A percentile compares a stretch with the other conserved stretches of the same genome.
Conservation (phyloP, 345 rosid genomes). For the Zanthoxylum bungeanum region DNA sequence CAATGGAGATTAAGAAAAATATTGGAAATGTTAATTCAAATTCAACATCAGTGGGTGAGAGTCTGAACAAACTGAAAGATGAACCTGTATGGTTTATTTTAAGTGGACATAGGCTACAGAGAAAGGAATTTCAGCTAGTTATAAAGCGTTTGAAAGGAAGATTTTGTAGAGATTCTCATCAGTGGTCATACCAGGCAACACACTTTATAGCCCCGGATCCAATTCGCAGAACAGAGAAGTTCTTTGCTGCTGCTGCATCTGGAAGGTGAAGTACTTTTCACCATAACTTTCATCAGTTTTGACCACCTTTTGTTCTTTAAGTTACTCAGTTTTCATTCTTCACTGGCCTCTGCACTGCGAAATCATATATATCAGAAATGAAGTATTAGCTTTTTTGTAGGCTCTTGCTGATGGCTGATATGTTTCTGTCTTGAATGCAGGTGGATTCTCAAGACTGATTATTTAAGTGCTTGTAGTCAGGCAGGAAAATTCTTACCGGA, state of each 20-base stretch:
- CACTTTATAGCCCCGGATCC: conserved; percentile 75
- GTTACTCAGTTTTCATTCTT: not conserved
- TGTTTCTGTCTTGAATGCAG: conserved; percentile 40
- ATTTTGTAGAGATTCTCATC: conserved; percentile 85
- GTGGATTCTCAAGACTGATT: conserved; percentile 90
- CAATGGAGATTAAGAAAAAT: conserved; percentile 26
- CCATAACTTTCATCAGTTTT: conserved; percentile 1
- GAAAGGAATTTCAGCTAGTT: conserved; percentile 70
- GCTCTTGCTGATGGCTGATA: not conserved
- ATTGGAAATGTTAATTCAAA: conserved; percentile 23
- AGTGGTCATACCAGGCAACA: conserved; percentile 97
- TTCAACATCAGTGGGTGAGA: conserved; percentile 12
- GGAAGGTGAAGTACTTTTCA: conserved; percentile 36
- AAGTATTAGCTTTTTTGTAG: not conserved
- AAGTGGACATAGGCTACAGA: conserved; percentile 67
- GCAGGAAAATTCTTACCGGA: conserved; percentile 75
- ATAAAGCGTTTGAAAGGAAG: conserved; percentile 68
- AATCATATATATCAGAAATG: not conserved
- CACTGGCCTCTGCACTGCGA: not conserved
- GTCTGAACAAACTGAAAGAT: conserved; percentile 18
- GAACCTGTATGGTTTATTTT: conserved; percentile 61
- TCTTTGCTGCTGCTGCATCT: conserved; percentile 62
- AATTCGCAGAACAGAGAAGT: conserved; percentile 81
- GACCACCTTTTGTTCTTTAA: conserved; percentile 1
- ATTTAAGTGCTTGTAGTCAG: conserved; percentile 63